These are phyloP conservation scores for Schwanniomyces pseudopolymorphus DNA, from an alignment of 805 yeast genomes.

Conservation along the genomic window DNA sequence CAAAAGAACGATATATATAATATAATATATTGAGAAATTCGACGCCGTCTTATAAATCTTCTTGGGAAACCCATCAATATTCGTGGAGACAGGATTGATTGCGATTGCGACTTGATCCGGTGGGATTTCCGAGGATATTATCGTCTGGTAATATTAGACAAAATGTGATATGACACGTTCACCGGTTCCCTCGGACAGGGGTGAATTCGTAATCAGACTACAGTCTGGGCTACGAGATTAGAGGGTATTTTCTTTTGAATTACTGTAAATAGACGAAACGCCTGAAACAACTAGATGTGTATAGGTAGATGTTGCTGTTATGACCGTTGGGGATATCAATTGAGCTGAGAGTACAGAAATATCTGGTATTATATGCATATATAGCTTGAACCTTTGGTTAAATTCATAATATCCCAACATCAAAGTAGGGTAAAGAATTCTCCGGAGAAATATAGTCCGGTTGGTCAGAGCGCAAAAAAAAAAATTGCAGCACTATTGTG, in stretches of 20 bases:
- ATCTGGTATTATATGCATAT: background rate
- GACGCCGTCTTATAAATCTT: background rate
- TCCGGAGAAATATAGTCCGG: constrained; percentile 1
- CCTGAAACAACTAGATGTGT: background rate
- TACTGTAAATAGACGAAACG: background rate
- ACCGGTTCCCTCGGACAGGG: background rate
- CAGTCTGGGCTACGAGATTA: background rate
- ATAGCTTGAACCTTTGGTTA: background rate
- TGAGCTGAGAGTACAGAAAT: background rate
- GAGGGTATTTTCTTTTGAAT: background rate
- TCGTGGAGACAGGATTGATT: constrained; percentile 1
- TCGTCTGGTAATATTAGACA: background rate
- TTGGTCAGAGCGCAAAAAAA: background rate
- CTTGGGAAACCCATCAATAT: background rate
- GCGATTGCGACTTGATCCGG: background rate
- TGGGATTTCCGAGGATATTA: background rate
- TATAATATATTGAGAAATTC: background rate
- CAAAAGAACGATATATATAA: background rate
- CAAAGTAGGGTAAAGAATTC: background rate
- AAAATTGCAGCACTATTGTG: background rate
- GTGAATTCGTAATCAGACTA: background rate
- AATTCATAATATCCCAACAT: background rate
- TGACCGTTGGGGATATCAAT: background rate
- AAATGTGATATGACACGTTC: background rate
- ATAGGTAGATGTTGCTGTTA: background rate